Evolutionary conservation across 108 stramenopile genomes (phyloP), one percentile per base, ranked within the genome.

Genomic region (Mediolabrus comicus): DNA sequence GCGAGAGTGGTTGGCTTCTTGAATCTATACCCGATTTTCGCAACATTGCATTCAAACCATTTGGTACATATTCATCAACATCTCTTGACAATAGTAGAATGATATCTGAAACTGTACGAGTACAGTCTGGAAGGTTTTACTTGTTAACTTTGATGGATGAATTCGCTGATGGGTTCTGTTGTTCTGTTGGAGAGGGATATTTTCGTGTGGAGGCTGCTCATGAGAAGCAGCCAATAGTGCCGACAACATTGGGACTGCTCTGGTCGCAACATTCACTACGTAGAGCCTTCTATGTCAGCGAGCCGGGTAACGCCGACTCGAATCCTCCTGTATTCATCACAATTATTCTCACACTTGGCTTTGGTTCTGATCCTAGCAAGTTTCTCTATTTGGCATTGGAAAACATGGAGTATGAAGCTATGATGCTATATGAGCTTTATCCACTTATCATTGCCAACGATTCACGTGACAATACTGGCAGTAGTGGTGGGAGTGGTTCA

Each of bases 11-110:
- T 2, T 80, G 79, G 79, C 36, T 80, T 4, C 25, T 80, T 25
- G 79, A 80, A 59, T 75, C 79, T 36, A 71, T 78, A 11, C 74
- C 79, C n/a, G 79, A 80, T 53, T 70, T 75, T 41, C 52, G 69
- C 3, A 74, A 75, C 31, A 56, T 80, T 29, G 60, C 17, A 4
- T 80, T 63, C 41, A 53, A 54, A 31, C 73, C 68, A 4, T 70
- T 75, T 59, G 74, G 69, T 8, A 75, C 79, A 0, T 63, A 63
- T 35, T 54, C 59, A 53, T 53, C 56, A 25, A 33, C 14, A 25
- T 29, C 69, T 12, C 65, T 78, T 0, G 69, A 78, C 49, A 69
- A 69, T 16, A 58, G 65, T 25, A 75, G 75, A 29, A 62, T 69
- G 24, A 52, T 75, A 32, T 70, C 73, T 12, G 69, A 80, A 52